Percentiles rank a stretch among this genome's conserved stretches.
These are phyloP conservation scores for Eremomyces bilateralis DNA, from an alignment of 495 filamentous ascomycete genomes.

Conservation along the genomic window DNA sequence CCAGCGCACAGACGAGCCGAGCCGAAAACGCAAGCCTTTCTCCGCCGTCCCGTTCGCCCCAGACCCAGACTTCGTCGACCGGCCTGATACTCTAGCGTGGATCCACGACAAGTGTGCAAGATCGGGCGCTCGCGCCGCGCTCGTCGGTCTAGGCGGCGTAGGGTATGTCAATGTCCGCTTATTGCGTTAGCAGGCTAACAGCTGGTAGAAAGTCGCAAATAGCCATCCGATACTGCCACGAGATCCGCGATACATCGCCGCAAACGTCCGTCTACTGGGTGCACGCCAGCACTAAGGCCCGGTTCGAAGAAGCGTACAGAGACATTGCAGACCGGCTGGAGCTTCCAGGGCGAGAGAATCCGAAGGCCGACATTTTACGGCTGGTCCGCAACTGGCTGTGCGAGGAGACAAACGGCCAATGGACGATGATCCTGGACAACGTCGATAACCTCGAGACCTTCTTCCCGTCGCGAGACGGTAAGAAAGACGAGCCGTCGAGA, in stretches of 20 bases:
- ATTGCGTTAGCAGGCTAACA: neutral
- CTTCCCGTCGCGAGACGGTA: neutral
- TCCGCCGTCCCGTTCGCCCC: constrained; percentile 6
- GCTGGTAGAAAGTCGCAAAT: neutral
- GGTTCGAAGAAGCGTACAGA: neutral
- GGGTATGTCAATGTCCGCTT: constrained; percentile 8
- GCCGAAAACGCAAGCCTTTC: neutral
- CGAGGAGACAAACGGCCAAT: neutral
- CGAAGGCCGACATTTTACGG: neutral
- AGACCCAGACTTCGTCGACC: constrained; percentile 9
- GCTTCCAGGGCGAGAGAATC: neutral
- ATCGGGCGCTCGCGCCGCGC: constrained; percentile 8
- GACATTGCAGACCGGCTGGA: neutral
- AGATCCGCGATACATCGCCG: neutral
- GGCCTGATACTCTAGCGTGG: constrained; percentile 3
- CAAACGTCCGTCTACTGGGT: neutral
- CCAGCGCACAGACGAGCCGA: too few species aligned
- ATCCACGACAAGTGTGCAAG: constrained; percentile 5
- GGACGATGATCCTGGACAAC: constrained; percentile 1
- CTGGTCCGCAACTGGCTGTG: neutral
- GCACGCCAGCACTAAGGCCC: neutral
- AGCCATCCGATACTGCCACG: neutral
- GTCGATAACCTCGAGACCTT: neutral
- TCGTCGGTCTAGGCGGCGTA: constrained; percentile 18
- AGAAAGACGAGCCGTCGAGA: neutral